Conservation (phyloP, 2,329 filamentous ascomycete species). For the Ploettnerulaceae sp. region DNA sequence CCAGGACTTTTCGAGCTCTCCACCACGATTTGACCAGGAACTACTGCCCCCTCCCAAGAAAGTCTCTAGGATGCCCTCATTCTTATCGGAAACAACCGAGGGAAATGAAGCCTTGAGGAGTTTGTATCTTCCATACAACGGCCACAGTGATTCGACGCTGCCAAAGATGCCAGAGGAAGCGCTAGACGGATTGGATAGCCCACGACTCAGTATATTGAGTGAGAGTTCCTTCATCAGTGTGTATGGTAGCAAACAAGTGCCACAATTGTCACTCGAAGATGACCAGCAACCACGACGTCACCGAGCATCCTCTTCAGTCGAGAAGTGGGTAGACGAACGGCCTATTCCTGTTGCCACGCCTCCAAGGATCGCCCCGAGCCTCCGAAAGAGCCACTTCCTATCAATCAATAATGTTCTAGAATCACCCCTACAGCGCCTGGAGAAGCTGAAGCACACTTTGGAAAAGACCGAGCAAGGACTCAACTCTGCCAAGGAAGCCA, state of each 20-base stretch:
- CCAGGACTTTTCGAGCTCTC: constrained; percentile 26
- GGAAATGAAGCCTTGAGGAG: constrained; percentile 57
- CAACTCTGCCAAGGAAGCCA: constrained; percentile 16
- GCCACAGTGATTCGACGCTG: constrained; percentile 45
- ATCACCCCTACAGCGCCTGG: constrained; percentile 49
- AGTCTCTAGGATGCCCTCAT: constrained; percentile 58
- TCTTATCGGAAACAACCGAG: constrained; percentile 55
- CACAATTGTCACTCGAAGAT: constrained; percentile 14
- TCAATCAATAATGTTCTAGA: constrained; percentile 45
- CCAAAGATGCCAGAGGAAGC: constrained; percentile 41
- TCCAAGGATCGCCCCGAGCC: constrained; percentile 9
- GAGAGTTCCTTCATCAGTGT: constrained; percentile 64
- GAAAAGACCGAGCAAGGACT: constrained; percentile 24
- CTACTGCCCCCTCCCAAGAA: constrained; percentile 6
- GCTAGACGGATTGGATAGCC: constrained; percentile 45
- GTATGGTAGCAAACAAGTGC: constrained; percentile 46
- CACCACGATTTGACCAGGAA: constrained; percentile 19
- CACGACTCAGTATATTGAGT: constrained; percentile 58
- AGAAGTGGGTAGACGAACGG: constrained; percentile 33
- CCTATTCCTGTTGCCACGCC: constrained; percentile 15
- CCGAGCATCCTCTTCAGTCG: constrained; percentile 25
- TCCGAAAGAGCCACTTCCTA: constrained; percentile 37
- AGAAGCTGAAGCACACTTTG: constrained; percentile 37
- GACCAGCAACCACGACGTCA: constrained; percentile 20
- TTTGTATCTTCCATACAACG: constrained; percentile 44